These are phyloP conservation scores for Triticum urartu DNA, from an alignment of 176 grass and related monocot genomes.

Conservation along the genomic window DNA sequence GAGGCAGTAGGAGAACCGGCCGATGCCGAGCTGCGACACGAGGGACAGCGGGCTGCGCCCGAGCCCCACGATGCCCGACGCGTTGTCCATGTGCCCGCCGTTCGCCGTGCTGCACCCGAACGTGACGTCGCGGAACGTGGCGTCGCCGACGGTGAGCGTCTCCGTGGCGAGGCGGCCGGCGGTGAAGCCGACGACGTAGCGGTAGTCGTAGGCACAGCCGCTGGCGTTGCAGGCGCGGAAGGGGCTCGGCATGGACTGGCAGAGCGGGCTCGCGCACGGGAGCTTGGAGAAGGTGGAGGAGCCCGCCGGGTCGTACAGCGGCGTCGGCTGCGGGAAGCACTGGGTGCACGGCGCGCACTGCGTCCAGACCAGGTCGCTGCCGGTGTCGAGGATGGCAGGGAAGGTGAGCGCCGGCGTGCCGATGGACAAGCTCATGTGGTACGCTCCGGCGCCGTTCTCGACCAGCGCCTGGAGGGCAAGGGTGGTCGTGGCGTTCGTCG, in stretches of 20 bases:
- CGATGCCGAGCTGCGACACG: constrained; percentile 45
- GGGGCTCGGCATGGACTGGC: constrained; percentile 5
- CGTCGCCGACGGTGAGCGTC: constrained; percentile 19
- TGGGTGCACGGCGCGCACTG: constrained; percentile 45
- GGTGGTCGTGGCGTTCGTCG: not conserved
- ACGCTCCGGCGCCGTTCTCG: constrained; percentile 27
- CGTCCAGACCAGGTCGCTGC: constrained; percentile 66
- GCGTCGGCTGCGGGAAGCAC: constrained; percentile 46
- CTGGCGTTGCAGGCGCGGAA: constrained; percentile 30
- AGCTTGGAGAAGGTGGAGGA: constrained; percentile 42
- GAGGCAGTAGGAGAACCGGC: constrained; percentile 66
- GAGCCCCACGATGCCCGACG: constrained; percentile 47
- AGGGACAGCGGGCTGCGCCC: constrained; percentile 45
- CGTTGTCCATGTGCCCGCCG: constrained; percentile 33
- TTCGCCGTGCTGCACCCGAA: constrained; percentile 61
- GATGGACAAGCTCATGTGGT: constrained; percentile 48
- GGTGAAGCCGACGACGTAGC: constrained; percentile 36
- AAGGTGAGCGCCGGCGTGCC: constrained; percentile 49
- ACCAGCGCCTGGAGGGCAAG: not conserved
- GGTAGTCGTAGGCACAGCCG: constrained; percentile 49
- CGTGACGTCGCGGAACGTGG: constrained; percentile 10
- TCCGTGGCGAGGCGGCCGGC: constrained; percentile 45
- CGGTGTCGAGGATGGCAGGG: constrained; percentile 39
- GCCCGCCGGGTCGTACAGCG: constrained; percentile 41
- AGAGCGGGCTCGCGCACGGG: constrained; percentile 26